phyloP scores from a whole-genome alignment of 1,284 basidiomycete species.

The Malassezia nana region DNA sequence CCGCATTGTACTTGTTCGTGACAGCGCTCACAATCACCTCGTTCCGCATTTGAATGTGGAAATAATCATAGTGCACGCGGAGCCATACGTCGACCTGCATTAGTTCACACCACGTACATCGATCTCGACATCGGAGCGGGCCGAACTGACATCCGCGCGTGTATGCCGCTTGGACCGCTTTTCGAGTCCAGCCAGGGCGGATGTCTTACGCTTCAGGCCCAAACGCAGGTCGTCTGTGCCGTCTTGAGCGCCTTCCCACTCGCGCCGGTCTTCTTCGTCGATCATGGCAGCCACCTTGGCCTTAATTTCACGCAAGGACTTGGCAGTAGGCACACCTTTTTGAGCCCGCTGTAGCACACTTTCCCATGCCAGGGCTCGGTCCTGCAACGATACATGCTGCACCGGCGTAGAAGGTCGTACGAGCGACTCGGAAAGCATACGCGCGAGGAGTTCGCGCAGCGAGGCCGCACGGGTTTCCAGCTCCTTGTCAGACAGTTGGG shows the following conservation, averaged over 20 bases:
- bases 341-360: conserved; percentile 27
- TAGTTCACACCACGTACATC: conserved; percentile 13
- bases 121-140: conserved; percentile 22
- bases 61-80: conserved; percentile 76
- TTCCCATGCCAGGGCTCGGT: conserved; percentile 43
- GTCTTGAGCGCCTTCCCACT: conserved; percentile 24
- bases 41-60: conserved; percentile 78
- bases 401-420: conserved; percentile 34
- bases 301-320: conserved; percentile 45
- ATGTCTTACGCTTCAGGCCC: conserved; percentile 25
- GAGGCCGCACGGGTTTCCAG: neutral
- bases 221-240: conserved; percentile 20
- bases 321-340: conserved; percentile 48
- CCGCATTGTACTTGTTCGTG: conserved; percentile 35
- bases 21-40: conserved; percentile 49
- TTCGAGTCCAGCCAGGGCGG: conserved; percentile 2
- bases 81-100: conserved; percentile 56
- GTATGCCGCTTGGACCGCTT: conserved; percentile 1
- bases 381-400: conserved; percentile 48
- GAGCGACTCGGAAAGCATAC: conserved; percentile 7
- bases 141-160: conserved; percentile 20
- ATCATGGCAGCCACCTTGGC: conserved; percentile 32
- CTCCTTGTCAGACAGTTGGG: neutral
- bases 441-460: neutral
- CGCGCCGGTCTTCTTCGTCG: conserved; percentile 40